Conservation (phyloP, 2,329 filamentous ascomycete genomes). For the Stagonosporopsis chrysanthemi region DNA sequence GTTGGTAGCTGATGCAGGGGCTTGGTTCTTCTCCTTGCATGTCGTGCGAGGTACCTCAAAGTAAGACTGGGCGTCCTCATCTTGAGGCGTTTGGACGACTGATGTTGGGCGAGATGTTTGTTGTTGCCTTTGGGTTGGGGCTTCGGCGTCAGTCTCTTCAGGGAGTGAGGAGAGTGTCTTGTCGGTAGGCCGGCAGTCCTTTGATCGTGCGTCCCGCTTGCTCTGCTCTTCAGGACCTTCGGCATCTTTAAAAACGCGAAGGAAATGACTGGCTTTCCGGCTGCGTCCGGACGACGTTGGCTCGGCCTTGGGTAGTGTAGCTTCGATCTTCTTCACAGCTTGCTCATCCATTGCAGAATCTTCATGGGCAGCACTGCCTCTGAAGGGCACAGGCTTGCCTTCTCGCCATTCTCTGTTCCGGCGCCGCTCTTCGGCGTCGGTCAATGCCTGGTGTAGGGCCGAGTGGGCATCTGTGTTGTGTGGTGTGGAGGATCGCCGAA, state of each 20-base stretch:
- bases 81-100: constrained; percentile 36
- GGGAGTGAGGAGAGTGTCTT: constrained; percentile 30
- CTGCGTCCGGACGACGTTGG: constrained; percentile 63
- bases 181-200: constrained; percentile 47
- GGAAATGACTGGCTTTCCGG: constrained; percentile 70
- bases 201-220: constrained; percentile 55
- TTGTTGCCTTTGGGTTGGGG: constrained; percentile 29
- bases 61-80: constrained; percentile 31
- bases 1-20: constrained; percentile 2
- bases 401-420: constrained; percentile 59
- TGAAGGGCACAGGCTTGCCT: constrained; percentile 56
- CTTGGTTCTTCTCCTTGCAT: constrained; percentile 15
- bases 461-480: constrained; percentile 31
- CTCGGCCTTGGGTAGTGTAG: constrained; percentile 66
- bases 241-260: constrained; percentile 71
- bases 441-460: constrained; percentile 37
- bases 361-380: constrained; percentile 46
- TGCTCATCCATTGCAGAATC: constrained; percentile 55
- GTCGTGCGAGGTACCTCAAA: constrained; percentile 31
- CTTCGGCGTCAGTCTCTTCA: constrained; percentile 36
- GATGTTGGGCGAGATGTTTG: constrained; percentile 36
- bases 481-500: constrained; percentile 44
- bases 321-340: constrained; percentile 70
- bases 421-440: constrained; percentile 52
- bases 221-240: constrained; percentile 62